Percentiles rank a stretch among this genome's conserved stretches.
These are phyloP conservation scores for Claviceps spartinae DNA, from an alignment of 2,329 filamentous ascomycete genomes.

Conservation along the genomic window DNA sequence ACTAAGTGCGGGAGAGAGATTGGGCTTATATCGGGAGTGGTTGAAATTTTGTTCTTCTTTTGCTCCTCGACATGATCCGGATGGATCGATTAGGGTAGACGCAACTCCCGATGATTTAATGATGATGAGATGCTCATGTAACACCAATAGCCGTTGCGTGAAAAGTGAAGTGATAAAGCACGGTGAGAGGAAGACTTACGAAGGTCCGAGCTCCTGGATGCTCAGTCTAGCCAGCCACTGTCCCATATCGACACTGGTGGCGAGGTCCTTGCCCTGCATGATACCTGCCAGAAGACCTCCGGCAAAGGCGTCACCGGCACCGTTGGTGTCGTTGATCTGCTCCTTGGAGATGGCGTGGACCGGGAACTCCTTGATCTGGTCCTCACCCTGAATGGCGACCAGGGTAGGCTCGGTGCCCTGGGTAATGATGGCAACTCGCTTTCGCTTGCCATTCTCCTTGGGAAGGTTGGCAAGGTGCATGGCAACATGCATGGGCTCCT, in stretches of 20 bases:
- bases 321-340: slow-evolving; percentile 90
- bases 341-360: slow-evolving; percentile 66
- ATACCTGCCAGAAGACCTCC: slow-evolving; percentile 87
- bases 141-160: background rate
- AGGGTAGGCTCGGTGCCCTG: slow-evolving; percentile 88
- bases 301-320: slow-evolving; percentile 92
- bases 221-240: slow-evolving; percentile 92
- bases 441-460: slow-evolving; percentile 79
- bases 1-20: background rate
- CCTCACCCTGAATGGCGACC: slow-evolving; percentile 61
- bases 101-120: background rate
- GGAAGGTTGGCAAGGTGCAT: slow-evolving; percentile 74
- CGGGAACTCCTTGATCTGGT: slow-evolving; percentile 60
- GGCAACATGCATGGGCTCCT: slow-evolving; percentile 73
- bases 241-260: slow-evolving; percentile 73
- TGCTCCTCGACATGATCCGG: background rate
- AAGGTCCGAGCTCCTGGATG: slow-evolving; percentile 90
- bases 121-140: background rate
- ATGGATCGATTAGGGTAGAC: background rate
- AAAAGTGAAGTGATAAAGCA: background rate
- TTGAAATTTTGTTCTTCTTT: background rate
- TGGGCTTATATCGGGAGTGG: background rate
- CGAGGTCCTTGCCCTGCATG: slow-evolving; percentile 68
- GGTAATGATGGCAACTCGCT: slow-evolving; percentile 81
- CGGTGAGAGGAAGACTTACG: slow-evolving; percentile 48